Base-by-base conservation (phyloP, 371 early-diverging fungal genomes). In the Fennellomyces sp. region DNA sequence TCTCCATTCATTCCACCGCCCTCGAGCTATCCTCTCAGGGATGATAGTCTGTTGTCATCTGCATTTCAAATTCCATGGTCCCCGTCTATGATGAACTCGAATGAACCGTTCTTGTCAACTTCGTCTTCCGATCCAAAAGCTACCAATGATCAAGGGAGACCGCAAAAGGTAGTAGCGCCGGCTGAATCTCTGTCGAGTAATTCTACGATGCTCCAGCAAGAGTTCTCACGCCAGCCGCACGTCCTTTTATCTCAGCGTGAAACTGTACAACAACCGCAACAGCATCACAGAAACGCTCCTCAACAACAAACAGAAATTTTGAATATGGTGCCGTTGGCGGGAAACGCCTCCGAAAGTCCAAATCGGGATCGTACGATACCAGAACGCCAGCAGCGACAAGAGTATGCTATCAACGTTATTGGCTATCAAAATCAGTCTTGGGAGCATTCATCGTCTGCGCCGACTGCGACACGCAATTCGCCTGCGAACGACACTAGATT, bases 61-160 rank as follows among this genome's bases (percentile, higher is more conserved):
- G 31, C 55, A 3, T 31, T 54, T 27, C 55, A 54, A 54, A 54
- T 54, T 28, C 27, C 55, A 15, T 54, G 55, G 55, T 54, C 55
- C n/a, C 55, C 36, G 11, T 27, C 55, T 15, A 54, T 54, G 55
- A 26, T 54, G 23, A 54, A 39, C 39, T 15, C 55, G 21, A 36
- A 33, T 12, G 21, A 23, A 23, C 25, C 53, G 10, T 53, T 53
- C 53, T 30, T 53, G 30, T 53, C 53, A 26, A 33, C 55, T 31
- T 52, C 31, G 35, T 31, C 52, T 31, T 52, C 52, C 45, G 45
- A 45, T 45, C 45, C 21, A 45, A 45, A 45, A 45, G 4, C 45
- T 45, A 45, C 45, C 45, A 45, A 45, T 45, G 45, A 45, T 45
- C 45, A 45, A 21, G 45, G 1, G 8, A 19, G 5, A 11, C 45